phyloP scores from a whole-genome alignment of 495 filamentous ascomycete genomes.

The Penicillium diatomitis region DNA sequence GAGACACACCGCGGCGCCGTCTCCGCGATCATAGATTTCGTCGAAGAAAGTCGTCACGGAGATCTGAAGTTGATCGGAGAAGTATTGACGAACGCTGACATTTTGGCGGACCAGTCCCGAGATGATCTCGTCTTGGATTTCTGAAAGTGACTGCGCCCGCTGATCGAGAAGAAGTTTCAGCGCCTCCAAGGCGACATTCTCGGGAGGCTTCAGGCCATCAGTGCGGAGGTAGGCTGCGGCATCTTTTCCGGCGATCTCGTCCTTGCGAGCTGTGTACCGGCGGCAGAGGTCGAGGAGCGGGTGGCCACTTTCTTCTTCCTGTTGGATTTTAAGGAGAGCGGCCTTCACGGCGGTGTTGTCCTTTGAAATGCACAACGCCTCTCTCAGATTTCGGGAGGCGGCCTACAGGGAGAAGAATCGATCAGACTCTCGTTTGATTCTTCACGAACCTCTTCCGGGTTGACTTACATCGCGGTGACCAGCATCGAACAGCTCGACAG shows the following conservation, averaged over 20 bases:
- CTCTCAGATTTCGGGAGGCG: conserved; percentile 49
- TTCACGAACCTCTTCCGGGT: background rate
- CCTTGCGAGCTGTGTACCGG: conserved; percentile 40
- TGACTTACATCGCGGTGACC: conserved; percentile 39
- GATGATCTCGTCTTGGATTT: conserved; percentile 48
- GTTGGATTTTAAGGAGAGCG: conserved; percentile 42
- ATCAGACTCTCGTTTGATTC: background rate
- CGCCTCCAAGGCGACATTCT: conserved; percentile 44
- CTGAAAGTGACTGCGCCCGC: conserved; percentile 27
- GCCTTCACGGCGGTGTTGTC: conserved; percentile 44
- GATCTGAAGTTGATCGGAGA: conserved; percentile 40
- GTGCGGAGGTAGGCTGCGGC: conserved; percentile 45
- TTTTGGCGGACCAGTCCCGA: conserved; percentile 49
- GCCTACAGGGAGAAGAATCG: conserved; percentile 27
- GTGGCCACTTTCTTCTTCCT: conserved; percentile 41
- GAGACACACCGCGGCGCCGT: conserved; percentile 49
- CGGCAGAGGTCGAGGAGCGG: conserved; percentile 45
- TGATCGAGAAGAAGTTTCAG: conserved; percentile 45
- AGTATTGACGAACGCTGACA: conserved; percentile 43
- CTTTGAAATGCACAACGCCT: conserved; percentile 54
- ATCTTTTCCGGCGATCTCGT: conserved; percentile 50
- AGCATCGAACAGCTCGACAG: conserved; percentile 40
- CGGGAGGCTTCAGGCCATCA: conserved; percentile 41
- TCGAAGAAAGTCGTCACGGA: conserved; percentile 47
- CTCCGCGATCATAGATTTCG: conserved; percentile 50